A percentile compares a stretch with the other conserved stretches of the same genome.
These are phyloP conservation scores for Russula olivacea DNA, from an alignment of 768 basidiomycete genomes.

Conservation along the genomic window DNA sequence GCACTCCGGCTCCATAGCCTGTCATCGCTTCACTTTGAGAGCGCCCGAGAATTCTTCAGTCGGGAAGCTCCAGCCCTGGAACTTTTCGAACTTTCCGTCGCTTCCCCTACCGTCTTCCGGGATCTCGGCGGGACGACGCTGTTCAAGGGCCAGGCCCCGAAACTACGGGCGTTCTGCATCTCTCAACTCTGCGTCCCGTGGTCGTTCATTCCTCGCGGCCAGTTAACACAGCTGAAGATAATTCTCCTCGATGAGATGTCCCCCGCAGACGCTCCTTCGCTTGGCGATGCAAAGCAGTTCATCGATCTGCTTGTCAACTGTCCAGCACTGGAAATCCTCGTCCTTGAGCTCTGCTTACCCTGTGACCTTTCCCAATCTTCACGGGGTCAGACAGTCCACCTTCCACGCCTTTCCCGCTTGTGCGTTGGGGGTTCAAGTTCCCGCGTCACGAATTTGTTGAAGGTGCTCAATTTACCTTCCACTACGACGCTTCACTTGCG, in stretches of 20 bases:
- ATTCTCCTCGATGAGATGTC: not conserved
- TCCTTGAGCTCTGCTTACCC: conserved; percentile 6
- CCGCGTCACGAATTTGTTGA: conserved; percentile 4
- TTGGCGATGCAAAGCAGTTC: not conserved
- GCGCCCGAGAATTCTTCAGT: not conserved
- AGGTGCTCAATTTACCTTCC: not conserved
- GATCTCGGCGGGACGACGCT: not conserved
- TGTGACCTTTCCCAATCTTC: not conserved
- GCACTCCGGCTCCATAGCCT: conserved; percentile 2
- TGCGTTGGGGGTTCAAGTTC: conserved; percentile 1
- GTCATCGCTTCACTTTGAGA: not conserved
- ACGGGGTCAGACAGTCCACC: not conserved
- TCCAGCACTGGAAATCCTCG: conserved; percentile 4
- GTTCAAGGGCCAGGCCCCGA: conserved; percentile 6
- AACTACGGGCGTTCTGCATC: conserved; percentile 1
- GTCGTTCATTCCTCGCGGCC: conserved; percentile 6
- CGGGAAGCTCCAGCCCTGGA: conserved; percentile 5
- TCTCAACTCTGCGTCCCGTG: not conserved
- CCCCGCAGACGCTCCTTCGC: not conserved
- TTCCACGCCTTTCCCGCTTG: conserved; percentile 8
- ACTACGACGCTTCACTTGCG: not conserved
- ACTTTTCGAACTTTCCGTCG: conserved; percentile 3
- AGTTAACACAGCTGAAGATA: conserved; percentile 8
- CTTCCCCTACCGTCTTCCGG: not conserved
- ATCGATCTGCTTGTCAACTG: conserved; percentile 1